phyloP scores from a whole-genome alignment of 768 basidiomycete species.

The Hygrocybe coccinea region DNA sequence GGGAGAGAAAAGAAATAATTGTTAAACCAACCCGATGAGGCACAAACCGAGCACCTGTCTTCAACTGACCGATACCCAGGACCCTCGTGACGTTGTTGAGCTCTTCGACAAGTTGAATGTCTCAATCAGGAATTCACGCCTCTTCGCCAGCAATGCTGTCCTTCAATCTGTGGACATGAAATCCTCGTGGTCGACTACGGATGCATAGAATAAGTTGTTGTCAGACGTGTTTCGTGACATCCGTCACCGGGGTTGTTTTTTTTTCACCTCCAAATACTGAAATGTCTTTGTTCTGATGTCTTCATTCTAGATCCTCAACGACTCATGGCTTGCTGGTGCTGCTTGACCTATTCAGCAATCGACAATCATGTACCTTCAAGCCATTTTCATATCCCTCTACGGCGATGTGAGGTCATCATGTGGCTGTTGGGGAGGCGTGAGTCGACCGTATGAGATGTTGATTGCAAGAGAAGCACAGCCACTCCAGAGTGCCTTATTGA shows the following conservation, averaged over 20 bases:
- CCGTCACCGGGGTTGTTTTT: neutral
- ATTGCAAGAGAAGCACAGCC: no score
- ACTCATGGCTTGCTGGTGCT: slow-evolving; percentile 1
- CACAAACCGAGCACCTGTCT: slow-evolving; percentile 2
- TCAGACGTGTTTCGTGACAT: neutral
- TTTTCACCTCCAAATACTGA: neutral
- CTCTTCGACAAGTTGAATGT: slow-evolving; percentile 2
- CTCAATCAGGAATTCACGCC: neutral
- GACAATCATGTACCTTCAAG: neutral
- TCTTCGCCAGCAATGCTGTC: neutral
- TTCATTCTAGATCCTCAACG: slow-evolving; percentile 1
- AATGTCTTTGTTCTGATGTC: neutral
- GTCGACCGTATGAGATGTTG: no score
- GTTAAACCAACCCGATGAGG: neutral
- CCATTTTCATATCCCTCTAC: neutral
- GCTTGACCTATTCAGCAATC: slow-evolving; percentile 3
- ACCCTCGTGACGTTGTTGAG: slow-evolving; percentile 1
- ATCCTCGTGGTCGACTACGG: neutral
- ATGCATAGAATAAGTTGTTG: neutral
- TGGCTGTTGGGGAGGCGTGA: no score
- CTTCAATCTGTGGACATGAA: neutral
- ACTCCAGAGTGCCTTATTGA: no score
- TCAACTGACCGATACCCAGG: slow-evolving; percentile 2
- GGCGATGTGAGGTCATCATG: no score
- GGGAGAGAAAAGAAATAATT: neutral